Evolutionary conservation across 495 filamentous ascomycete species (phyloP).

Genomic region (Daldinia caldariorum): DNA sequence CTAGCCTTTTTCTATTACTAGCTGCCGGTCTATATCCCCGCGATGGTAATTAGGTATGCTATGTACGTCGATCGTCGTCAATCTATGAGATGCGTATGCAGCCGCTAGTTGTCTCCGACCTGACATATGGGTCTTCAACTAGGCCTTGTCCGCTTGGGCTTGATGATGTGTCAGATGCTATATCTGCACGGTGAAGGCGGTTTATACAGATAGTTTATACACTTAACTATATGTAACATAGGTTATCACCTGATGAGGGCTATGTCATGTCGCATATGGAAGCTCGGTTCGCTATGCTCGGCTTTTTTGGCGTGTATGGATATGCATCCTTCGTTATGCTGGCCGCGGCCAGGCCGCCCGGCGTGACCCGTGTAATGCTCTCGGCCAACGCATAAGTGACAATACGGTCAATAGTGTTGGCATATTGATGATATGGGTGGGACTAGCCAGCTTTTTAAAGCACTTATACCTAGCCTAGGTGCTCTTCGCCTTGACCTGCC

Average conservation of each 20-base stretch:
- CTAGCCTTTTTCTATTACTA: constrained; percentile 6
- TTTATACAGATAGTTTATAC: background rate
- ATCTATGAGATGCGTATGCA: constrained; percentile 12
- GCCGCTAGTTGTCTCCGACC: background rate
- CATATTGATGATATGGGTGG: constrained; percentile 7
- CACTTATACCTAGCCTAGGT: background rate
- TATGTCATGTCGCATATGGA: constrained; percentile 24
- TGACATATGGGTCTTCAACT: constrained; percentile 28
- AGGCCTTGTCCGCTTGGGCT: background rate
- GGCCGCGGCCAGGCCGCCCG: constrained; percentile 16
- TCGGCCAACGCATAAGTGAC: constrained; percentile 15
- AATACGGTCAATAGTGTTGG: constrained; percentile 2
- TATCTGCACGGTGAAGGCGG: background rate
- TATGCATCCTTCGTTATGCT: constrained; percentile 23
- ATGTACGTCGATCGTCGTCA: constrained; percentile 10
- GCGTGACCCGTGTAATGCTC: constrained; percentile 20
- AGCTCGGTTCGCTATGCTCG: constrained; percentile 21
- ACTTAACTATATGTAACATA: background rate
- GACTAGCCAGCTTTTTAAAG: constrained; percentile 4
- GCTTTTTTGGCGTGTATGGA: constrained; percentile 25
- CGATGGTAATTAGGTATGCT: background rate
- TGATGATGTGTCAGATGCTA: background rate
- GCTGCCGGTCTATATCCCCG: constrained; percentile 3
- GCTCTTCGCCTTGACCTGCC: constrained; percentile 1
- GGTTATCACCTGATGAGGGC: constrained; percentile 6